A percentile compares a stretch with the other conserved stretches of the same genome.
Evolutionary conservation across 2,329 filamentous ascomycete genomes (phyloP).

Genomic region (Ciborinia camelliae): DNA sequence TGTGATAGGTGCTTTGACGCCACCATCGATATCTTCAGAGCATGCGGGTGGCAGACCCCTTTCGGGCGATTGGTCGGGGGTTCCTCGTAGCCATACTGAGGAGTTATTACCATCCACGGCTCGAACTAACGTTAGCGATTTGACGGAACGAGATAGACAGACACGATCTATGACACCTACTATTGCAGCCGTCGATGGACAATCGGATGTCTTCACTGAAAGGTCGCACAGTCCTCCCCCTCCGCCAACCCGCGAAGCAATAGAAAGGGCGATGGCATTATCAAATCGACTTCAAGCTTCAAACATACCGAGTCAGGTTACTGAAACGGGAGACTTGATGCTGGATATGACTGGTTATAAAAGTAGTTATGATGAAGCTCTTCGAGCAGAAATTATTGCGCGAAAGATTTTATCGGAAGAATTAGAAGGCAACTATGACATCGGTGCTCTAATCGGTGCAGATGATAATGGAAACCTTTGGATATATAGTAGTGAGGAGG

Average conservation of each 20-base stretch:
- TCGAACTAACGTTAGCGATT: conserved; percentile 37
- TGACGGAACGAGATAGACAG: conserved; percentile 39
- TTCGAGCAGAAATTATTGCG: conserved; percentile 89
- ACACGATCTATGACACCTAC: conserved; percentile 42
- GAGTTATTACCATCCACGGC: conserved; percentile 50
- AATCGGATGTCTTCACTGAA: conserved; percentile 41
- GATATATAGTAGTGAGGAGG: conserved; percentile 98
- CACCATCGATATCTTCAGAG: conserved; percentile 53
- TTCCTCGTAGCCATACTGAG: conserved; percentile 51
- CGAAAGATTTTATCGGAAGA: conserved; percentile 91
- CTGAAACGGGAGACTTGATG: conserved; percentile 90
- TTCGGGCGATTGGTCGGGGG: conserved; percentile 50
- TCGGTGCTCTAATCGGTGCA: conserved; percentile 89
- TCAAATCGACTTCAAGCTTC: conserved; percentile 84
- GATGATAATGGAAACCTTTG: conserved; percentile 97
- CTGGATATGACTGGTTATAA: conserved; percentile 98
- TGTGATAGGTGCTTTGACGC: conserved; percentile 43
- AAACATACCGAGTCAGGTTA: conserved; percentile 92
- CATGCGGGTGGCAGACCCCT: conserved; percentile 45
- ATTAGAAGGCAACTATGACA: conserved; percentile 91
- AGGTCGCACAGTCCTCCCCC: conserved; percentile 76
- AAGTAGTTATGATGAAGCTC: conserved; percentile 84
- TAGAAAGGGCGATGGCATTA: conserved; percentile 77
- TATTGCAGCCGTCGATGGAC: conserved; percentile 31
- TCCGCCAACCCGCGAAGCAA: conserved; percentile 67